Percentiles rank a stretch among this genome's conserved stretches.
These are phyloP conservation scores for Blakeslea trispora DNA, from an alignment of 371 early-diverging fungal genomes.

Conservation along the genomic window DNA sequence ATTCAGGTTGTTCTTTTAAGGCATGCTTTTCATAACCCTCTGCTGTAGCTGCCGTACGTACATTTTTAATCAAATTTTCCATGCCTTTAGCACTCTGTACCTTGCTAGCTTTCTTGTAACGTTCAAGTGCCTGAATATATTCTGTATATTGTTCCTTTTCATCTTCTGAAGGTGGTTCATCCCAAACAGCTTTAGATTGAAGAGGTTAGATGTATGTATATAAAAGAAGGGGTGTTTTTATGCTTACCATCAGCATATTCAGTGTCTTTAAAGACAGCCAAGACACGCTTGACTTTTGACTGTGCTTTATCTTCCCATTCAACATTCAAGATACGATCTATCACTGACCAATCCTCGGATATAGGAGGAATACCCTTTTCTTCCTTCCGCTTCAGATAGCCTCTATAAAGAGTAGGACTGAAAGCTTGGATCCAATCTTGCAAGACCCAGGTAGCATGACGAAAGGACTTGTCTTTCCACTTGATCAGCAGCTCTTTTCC, in stretches of 20 bases:
- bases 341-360: constrained; percentile 38
- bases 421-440: constrained; percentile 41
- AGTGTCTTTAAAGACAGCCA: constrained; percentile 49
- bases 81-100: constrained; percentile 40
- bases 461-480: constrained; percentile 57
- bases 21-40: constrained; percentile 44
- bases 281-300: constrained; percentile 30
- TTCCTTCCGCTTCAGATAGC: constrained; percentile 27
- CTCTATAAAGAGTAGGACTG: constrained; percentile 21
- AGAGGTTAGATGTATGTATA: background rate
- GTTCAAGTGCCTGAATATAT: constrained; percentile 40
- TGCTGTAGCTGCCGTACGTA: constrained; percentile 30
- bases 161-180: constrained; percentile 30
- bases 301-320: constrained; percentile 33
- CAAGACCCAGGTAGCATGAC: constrained; percentile 63
- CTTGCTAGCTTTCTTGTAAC: constrained; percentile 30
- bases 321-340: constrained; percentile 53
- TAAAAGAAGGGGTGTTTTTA: background rate
- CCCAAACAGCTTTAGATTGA: constrained; percentile 35
- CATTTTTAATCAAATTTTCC: constrained; percentile 35
- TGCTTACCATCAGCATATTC: constrained; percentile 53
- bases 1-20: constrained; percentile 64
- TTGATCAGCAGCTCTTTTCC: constrained; percentile 42
- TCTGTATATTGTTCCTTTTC: constrained; percentile 39
- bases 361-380: constrained; percentile 10